phyloP scores from a whole-genome alignment of 2,329 filamentous ascomycete species.

The Trichoderma breve region DNA sequence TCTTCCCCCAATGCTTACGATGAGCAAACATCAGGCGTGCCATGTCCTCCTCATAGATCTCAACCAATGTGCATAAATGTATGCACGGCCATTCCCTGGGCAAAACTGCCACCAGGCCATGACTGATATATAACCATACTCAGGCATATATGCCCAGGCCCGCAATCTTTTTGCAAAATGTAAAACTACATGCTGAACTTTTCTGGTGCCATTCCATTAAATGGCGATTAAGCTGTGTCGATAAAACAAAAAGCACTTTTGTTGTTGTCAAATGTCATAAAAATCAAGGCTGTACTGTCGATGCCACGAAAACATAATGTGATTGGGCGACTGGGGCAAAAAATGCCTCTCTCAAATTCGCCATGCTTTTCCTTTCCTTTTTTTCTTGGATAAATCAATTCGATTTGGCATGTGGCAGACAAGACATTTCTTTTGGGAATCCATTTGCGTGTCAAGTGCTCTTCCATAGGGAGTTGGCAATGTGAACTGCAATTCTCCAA shows the following conservation, averaged over 20 bases:
- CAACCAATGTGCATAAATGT: background rate
- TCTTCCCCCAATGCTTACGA: background rate
- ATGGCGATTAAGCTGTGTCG: background rate
- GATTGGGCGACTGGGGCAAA: background rate
- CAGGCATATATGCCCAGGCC: background rate
- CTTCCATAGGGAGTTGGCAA: background rate
- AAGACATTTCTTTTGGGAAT: background rate
- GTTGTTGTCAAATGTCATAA: background rate
- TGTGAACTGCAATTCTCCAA: background rate
- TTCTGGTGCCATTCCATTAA: background rate
- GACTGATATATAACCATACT: background rate
- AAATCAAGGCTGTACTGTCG: background rate
- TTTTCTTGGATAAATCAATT: background rate
- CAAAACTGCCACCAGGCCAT: background rate
- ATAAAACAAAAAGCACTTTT: background rate
- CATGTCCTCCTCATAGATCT: background rate
- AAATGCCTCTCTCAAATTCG: background rate
- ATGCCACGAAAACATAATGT: background rate
- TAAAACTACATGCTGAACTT: slow-evolving; percentile 1
- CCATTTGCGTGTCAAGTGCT: background rate
- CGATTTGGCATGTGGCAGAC: background rate
- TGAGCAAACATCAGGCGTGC: background rate
- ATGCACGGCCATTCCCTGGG: background rate
- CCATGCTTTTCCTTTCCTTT: background rate
- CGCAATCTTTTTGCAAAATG: background rate